Evolutionary conservation across 2,329 filamentous ascomycete genomes (phyloP), one percentile per base, ranked within the genome.

Genomic region (Paecilomyces dactylethromorphus): DNA sequence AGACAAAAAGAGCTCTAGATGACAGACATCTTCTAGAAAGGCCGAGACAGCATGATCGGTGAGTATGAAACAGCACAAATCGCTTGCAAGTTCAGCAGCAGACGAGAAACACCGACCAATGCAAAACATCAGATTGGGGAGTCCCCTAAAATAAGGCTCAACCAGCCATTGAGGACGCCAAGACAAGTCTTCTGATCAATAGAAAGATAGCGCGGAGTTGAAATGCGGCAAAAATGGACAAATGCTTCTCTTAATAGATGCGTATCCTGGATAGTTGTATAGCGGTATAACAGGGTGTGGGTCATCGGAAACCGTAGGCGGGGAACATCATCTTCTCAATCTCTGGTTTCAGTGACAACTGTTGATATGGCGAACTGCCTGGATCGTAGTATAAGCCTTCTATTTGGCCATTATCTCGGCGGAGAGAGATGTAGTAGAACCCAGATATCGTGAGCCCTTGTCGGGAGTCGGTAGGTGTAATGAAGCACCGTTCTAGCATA

Each of bases 301-400:
- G 32, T 68, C 60, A 78, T 56, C 74, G 72, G 63, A 79, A 78
- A n/a, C 63, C 66, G 59, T 78, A 78, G 5, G 76, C 69, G 8
- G 76, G 76, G 56, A 74, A 73, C 15, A 71, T 64, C 74, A 78
- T 76, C 64, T 69, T 74, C 26, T 68, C 61, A 39, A 65, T 69
- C 55, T 75, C 68, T 2, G 79, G 78, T 35, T 71, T 71, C 54
- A 81, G 65, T 35, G 73, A 76, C 22, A 81, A 62, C 59, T 79
- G 75, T 54, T 81, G 79, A 60, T 79, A 81, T 5, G 79, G 79
- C 21, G 77, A 79, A 60, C 78, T 80, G 51, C 76, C 76, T 0
- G 78, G 78, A 56, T 81, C 79, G 62, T 79, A 80, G 54, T 81
- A 81, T 51, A 81, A 64, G 10, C 78, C 79, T 57, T 80, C 78